A percentile compares a stretch with the other conserved stretches of the same genome.
These are phyloP conservation scores for Sisymbrium altissimum DNA, from an alignment of 345 rosid genomes.

Conservation along the genomic window DNA sequence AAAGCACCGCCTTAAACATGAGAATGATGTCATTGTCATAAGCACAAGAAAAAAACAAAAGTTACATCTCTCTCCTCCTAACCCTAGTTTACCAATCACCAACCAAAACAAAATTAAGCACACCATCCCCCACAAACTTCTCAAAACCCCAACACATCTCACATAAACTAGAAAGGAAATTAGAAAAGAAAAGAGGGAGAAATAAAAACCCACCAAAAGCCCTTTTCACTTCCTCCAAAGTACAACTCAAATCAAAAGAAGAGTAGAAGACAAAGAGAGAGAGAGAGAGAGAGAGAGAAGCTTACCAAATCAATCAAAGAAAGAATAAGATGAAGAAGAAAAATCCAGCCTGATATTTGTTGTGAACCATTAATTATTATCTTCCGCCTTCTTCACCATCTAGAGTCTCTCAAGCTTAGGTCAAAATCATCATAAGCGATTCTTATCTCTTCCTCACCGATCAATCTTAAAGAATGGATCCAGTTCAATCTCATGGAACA, in stretches of 20 bases:
- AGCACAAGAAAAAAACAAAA: conserved; percentile 32
- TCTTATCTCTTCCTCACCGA: conserved; percentile 4
- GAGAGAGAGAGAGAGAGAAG: conserved; percentile 6
- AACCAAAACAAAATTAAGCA: conserved; percentile 25
- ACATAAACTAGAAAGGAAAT: conserved; percentile 8
- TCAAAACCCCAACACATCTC: conserved; percentile 29
- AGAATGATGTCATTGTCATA: conserved; percentile 35
- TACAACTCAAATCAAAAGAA: conserved; percentile 29
- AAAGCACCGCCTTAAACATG: conserved; percentile 75
- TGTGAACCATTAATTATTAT: conserved; percentile 24
- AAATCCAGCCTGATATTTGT: conserved; percentile 22
- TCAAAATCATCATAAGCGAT: conserved; percentile 10
- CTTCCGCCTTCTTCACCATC: not conserved
- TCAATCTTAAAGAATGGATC: conserved; percentile 56
- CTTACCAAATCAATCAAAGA: conserved; percentile 29
- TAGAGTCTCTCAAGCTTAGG: conserved; percentile 16
- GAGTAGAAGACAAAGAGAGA: not conserved
- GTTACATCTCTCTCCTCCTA: conserved; percentile 5
- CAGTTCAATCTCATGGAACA: conserved; percentile 65
- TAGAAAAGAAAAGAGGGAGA: conserved; percentile 1
- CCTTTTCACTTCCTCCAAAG: conserved; percentile 31
- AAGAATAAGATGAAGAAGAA: conserved; percentile 14
- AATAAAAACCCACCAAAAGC: conserved; percentile 31
- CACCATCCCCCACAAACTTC: conserved; percentile 28
- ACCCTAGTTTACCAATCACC: conserved; percentile 30